These are phyloP conservation scores for Arabidopsis suecica DNA, from an alignment of 345 rosid genomes.

Conservation along the genomic window DNA sequence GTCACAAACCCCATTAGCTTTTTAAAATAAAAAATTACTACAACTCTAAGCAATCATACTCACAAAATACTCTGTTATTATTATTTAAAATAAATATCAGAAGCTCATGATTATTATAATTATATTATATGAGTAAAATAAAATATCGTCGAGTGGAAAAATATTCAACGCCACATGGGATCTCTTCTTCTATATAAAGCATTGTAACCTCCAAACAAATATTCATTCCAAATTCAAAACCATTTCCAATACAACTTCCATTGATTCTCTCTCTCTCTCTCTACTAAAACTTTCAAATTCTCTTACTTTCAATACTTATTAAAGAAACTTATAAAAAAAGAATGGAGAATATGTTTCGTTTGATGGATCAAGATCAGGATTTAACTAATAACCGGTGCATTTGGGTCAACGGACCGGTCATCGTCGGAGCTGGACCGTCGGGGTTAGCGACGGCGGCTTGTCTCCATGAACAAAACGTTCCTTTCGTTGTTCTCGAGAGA, in stretches of 20 bases:
- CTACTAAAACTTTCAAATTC: not conserved
- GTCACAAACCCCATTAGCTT: constrained; percentile 40
- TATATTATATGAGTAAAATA: not conserved
- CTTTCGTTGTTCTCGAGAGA: constrained; percentile 74
- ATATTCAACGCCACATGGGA: constrained; percentile 43
- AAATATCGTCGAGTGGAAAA: constrained; percentile 33
- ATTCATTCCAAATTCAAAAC: constrained; percentile 41
- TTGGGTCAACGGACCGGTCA: constrained; percentile 79
- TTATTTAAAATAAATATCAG: constrained; percentile 20
- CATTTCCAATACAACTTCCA: constrained; percentile 12
- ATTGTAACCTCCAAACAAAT: constrained; percentile 19
- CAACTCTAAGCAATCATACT: constrained; percentile 42
- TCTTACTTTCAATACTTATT: not conserved
- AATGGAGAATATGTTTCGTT: constrained; percentile 57
- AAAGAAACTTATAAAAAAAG: not conserved
- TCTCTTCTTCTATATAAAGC: constrained; percentile 35
- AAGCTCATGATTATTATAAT: constrained; percentile 32
- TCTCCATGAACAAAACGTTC: constrained; percentile 71
- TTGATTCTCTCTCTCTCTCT: constrained; percentile 20
- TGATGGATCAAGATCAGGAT: constrained; percentile 52
- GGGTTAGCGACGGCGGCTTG: constrained; percentile 87
- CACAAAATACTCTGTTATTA: constrained; percentile 31
- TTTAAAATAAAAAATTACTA: not conserved
- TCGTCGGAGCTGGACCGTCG: constrained; percentile 88
- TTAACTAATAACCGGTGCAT: constrained; percentile 54